Evolutionary conservation across 2,329 filamentous ascomycete species (phyloP).

Genomic region (Hymenoscyphus salicellus): DNA sequence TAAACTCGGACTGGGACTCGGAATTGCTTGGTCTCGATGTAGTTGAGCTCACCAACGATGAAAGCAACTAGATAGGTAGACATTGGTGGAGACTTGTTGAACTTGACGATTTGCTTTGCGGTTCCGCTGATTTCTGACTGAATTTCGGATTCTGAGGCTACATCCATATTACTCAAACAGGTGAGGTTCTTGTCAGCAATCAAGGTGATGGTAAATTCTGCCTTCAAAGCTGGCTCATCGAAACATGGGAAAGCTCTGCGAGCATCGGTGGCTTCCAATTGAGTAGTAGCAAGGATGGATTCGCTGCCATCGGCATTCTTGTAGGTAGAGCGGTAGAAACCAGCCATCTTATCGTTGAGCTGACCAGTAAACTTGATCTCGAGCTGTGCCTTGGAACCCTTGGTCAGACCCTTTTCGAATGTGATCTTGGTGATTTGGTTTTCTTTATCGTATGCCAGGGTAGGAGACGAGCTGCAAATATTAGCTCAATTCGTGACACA

Average conservation of each 20-base stretch:
- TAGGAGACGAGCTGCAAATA: constrained; percentile 55
- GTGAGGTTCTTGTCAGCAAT: constrained; percentile 87
- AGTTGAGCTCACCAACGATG: constrained; percentile 89
- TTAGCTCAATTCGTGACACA: neutral
- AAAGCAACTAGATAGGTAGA: constrained; percentile 95
- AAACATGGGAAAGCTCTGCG: constrained; percentile 93
- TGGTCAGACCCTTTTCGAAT: constrained; percentile 69
- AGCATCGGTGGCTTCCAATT: constrained; percentile 96
- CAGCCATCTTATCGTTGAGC: constrained; percentile 93
- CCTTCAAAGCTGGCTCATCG: constrained; percentile 91
- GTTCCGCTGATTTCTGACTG: constrained; percentile 58
- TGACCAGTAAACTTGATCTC: constrained; percentile 74
- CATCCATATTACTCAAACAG: constrained; percentile 96
- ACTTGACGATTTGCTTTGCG: constrained; percentile 81
- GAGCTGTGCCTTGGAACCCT: constrained; percentile 74
- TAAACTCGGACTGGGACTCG: constrained; percentile 92
- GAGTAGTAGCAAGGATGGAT: constrained; percentile 82
- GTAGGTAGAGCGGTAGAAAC: constrained; percentile 95
- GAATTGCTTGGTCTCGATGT: constrained; percentile 89
- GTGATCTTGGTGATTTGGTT: constrained; percentile 78
- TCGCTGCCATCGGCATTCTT: constrained; percentile 76
- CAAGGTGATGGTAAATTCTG: constrained; percentile 85
- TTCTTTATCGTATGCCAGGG: constrained; percentile 71
- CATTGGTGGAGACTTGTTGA: constrained; percentile 90
- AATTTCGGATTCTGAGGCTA: constrained; percentile 73